Base-by-base conservation (phyloP, 306 rosid species). In the Biancaea sappan region DNA sequence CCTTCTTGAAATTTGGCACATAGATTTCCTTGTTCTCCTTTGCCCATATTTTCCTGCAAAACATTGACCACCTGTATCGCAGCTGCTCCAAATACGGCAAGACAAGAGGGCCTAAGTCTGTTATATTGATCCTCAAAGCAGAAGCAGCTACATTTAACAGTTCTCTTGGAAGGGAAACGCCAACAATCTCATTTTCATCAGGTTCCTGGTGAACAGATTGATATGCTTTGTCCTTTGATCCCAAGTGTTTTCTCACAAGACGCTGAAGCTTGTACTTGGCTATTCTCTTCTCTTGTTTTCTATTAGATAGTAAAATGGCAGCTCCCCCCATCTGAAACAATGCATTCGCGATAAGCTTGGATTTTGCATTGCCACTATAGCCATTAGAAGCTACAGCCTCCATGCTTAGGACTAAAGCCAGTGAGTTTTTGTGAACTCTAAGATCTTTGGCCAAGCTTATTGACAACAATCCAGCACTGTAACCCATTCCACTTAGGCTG, bases 291-390 rank as follows among this genome's bases (percentile, higher is more conserved):
- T 91, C 93, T 43, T 74, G 74, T 44, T 86, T 83, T 74, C 71
- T 84, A 63, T 83, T 88, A 1, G 95, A 90, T 19, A 89, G 81
- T 56, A 93, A 77, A 61, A 89, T 72, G 34, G 90, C 90, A 6
- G 88, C 91, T 67, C 95, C 93, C 2, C 90, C 95, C 97, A 86
- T 93, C 54, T 83, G 65, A 46, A 93, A 93, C 77, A 93, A 70
- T 10, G 64, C 78, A 48, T 90, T 93, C 0, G 93, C 71, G 32
- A 93, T 75, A 64, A 88, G 83, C 88, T 81, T 88, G 28, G 96
- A 85, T 81, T 81, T 87, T 29, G 34, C 40, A 29, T 19, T 81
- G 4, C 95, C 95, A 6, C 0, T 26, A 32, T 90, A 90, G 13
- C 85, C 91, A 65, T 80, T 87, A 10, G 93, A 85, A 54, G 86